phyloP scores from a whole-genome alignment of 225 moss, liverwort and hornwort genomes.

The Asterella californica region DNA sequence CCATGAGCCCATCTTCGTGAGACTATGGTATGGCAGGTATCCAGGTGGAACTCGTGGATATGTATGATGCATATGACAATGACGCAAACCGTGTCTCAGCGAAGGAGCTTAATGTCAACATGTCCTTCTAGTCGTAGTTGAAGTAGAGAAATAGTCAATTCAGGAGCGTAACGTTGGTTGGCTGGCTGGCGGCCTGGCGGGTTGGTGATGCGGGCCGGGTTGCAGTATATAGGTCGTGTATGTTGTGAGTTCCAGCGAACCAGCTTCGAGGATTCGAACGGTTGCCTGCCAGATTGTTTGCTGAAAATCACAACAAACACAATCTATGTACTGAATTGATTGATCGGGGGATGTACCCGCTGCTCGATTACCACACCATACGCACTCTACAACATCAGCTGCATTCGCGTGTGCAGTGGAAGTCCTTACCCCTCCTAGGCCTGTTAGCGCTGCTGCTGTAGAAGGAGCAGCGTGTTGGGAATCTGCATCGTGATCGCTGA shows the following conservation, averaged over 20 bases:
- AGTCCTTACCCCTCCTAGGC: no score
- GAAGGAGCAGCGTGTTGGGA: neutral
- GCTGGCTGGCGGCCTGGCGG: neutral
- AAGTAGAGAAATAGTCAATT: neutral
- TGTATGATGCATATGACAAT: neutral
- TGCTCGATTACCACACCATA: neutral
- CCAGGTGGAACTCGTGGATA: neutral
- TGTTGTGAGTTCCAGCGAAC: conserved; percentile 21
- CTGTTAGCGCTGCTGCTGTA: no score
- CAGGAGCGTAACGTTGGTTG: neutral
- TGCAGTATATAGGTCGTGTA: conserved; percentile 17
- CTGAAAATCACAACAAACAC: conserved; percentile 28
- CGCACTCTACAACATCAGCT: no score
- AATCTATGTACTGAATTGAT: conserved; percentile 15
- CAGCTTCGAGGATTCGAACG: neutral
- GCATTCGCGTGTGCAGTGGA: no score
- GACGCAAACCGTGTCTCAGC: neutral
- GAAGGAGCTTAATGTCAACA: neutral
- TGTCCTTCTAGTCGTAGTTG: neutral
- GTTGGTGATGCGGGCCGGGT: neutral
- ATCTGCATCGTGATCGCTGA: neutral
- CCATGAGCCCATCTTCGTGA: neutral
- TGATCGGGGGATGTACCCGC: no score
- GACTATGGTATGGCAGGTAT: neutral
- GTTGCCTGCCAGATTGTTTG: conserved; percentile 9